A percentile compares a stretch with the other conserved stretches of the same genome.
Conservation (phyloP, 805 yeast genomes). For the Lipomyces chichibuensis region DNA sequence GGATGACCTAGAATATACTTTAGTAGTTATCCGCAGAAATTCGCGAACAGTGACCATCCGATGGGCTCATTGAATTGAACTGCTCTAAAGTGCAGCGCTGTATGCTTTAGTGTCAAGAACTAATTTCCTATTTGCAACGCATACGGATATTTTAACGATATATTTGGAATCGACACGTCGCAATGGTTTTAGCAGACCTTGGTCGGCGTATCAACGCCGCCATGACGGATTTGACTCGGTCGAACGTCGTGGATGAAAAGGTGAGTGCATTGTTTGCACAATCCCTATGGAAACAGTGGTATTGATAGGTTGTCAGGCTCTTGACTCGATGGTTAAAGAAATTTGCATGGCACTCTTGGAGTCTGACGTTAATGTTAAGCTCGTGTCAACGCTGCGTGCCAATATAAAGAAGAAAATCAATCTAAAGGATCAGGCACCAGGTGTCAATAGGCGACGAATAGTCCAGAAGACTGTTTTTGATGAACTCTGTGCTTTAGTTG, state of each 20-base stretch:
- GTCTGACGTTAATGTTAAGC: constrained; percentile 87
- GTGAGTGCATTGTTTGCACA: constrained; percentile 28
- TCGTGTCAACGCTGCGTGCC: constrained; percentile 76
- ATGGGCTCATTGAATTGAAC: not conserved
- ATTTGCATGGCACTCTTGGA: constrained; percentile 88
- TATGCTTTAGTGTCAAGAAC: not conserved
- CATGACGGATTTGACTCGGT: constrained; percentile 61
- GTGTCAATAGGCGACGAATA: constrained; percentile 71
- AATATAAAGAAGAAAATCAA: constrained; percentile 65
- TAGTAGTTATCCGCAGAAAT: not conserved
- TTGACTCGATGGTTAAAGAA: constrained; percentile 78
- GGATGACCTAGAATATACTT: not conserved
- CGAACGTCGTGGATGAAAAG: constrained; percentile 60
- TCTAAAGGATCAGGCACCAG: constrained; percentile 55
- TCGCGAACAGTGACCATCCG: not conserved
- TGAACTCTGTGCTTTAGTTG: constrained; percentile 84
- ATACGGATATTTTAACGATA: not conserved
- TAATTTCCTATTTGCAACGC: not conserved
- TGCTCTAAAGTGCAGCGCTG: not conserved
- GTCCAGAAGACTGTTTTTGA: constrained; percentile 92
- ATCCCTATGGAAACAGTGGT: not conserved
- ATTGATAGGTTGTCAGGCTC: constrained; percentile 46
- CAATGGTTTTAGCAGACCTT: constrained; percentile 77
- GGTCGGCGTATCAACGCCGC: constrained; percentile 79
- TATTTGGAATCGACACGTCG: not conserved